These are phyloP conservation scores for Ceriops tagal DNA, from an alignment of 345 rosid genomes.

Conservation along the genomic window DNA sequence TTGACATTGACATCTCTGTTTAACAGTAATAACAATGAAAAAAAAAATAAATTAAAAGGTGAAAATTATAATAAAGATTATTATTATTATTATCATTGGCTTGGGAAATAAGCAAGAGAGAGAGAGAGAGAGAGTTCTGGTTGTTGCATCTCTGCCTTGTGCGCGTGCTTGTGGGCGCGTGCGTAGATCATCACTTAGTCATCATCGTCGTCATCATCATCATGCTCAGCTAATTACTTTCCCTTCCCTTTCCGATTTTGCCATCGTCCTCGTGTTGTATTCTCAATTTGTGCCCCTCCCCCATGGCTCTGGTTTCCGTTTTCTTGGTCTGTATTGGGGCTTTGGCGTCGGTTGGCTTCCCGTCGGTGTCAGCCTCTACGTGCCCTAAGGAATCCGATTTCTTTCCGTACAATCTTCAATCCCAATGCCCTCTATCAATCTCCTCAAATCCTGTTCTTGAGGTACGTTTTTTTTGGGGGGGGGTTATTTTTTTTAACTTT, in stretches of 20 bases:
- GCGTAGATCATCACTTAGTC: not conserved
- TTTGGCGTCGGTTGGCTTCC: slow-evolving; percentile 26
- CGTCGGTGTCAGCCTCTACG: slow-evolving; percentile 30
- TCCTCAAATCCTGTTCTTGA: slow-evolving; percentile 52
- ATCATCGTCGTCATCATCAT: not conserved
- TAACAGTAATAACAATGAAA: too few relatives aligned
- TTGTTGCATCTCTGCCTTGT: too few relatives aligned
- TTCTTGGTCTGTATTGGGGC: slow-evolving; percentile 31
- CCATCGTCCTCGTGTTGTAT: not conserved
- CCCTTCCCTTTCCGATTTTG: not conserved
- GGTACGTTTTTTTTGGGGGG: slow-evolving; percentile 30
- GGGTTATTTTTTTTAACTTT: not conserved
- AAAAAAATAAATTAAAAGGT: too few relatives aligned
- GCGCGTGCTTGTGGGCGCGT: not conserved
- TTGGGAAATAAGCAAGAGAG: too few relatives aligned
- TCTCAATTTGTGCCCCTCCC: not conserved
- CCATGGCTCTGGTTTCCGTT: slow-evolving; percentile 30
- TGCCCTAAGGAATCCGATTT: slow-evolving; percentile 43
- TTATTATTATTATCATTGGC: too few relatives aligned
- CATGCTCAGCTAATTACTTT: not conserved
- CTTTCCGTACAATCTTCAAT: slow-evolving; percentile 41
- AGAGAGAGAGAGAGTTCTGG: too few relatives aligned
- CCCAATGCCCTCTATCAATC: slow-evolving; percentile 54
- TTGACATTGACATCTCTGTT: too few relatives aligned
- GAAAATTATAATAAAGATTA: too few relatives aligned